phyloP scores from a whole-genome alignment of 2,329 filamentous ascomycete species.

The Tricladium varicosporioides region DNA sequence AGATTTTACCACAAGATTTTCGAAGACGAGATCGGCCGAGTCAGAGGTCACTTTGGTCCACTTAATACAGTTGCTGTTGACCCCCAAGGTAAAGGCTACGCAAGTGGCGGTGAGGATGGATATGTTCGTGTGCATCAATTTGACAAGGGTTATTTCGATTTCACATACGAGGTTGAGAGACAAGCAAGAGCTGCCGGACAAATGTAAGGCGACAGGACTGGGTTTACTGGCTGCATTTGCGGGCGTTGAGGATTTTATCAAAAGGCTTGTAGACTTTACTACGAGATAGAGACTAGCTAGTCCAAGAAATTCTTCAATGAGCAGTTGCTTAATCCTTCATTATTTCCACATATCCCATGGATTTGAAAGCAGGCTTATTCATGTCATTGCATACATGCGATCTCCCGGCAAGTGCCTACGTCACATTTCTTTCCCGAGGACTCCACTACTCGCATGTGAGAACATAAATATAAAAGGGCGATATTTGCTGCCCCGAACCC shows the following conservation, averaged over 20 bases:
- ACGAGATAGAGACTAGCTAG: constrained; percentile 4
- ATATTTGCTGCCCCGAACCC: too few relatives aligned
- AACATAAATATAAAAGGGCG: too few relatives aligned
- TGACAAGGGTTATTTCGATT: constrained; percentile 98
- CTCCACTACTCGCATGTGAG: too few relatives aligned
- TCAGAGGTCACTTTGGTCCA: constrained; percentile 88
- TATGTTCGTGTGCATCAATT: constrained; percentile 99
- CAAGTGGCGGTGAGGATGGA: constrained; percentile 94
- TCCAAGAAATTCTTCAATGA: neutral
- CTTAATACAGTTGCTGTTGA: constrained; percentile 91
- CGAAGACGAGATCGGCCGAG: constrained; percentile 96
- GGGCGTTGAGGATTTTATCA: constrained; percentile 27
- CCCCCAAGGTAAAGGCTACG: constrained; percentile 88
- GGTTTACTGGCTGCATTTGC: constrained; percentile 26
- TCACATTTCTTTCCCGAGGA: too few relatives aligned
- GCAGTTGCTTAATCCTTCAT: neutral
- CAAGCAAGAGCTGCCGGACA: constrained; percentile 47
- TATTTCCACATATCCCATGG: too few relatives aligned
- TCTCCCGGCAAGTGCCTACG: too few relatives aligned
- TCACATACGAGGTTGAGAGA: constrained; percentile 97
- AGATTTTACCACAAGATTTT: constrained; percentile 99
- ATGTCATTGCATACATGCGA: too few relatives aligned
- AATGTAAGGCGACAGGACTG: constrained; percentile 20
- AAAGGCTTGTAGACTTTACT: constrained; percentile 20
- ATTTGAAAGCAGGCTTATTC: too few relatives aligned